These are phyloP conservation scores for Sclerotinia sclerotiorum DNA, from an alignment of 2,329 filamentous ascomycete genomes.

Conservation along the genomic window DNA sequence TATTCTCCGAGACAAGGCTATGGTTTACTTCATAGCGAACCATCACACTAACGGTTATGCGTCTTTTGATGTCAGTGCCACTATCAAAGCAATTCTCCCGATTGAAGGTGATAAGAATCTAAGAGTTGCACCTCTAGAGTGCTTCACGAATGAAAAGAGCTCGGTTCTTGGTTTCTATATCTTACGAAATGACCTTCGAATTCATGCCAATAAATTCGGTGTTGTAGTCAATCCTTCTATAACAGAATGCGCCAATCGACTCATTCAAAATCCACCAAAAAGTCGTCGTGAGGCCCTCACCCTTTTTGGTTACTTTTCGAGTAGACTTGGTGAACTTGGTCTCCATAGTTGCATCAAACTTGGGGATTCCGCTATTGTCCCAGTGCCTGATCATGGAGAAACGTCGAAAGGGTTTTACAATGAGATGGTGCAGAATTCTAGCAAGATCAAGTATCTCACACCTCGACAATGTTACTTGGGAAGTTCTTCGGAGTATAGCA, in stretches of 20 bases:
- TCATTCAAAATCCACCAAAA: slow-evolving; percentile 71
- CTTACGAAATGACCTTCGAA: slow-evolving; percentile 70
- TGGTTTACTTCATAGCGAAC: slow-evolving; percentile 80
- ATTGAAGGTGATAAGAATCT: slow-evolving; percentile 64
- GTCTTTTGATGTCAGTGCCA: slow-evolving; percentile 57
- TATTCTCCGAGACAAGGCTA: slow-evolving; percentile 63
- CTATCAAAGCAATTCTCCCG: slow-evolving; percentile 66
- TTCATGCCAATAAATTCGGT: slow-evolving; percentile 81
- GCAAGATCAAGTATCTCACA: slow-evolving; percentile 54
- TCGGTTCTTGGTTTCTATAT: slow-evolving; percentile 79
- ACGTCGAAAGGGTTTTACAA: slow-evolving; percentile 31
- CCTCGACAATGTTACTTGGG: slow-evolving; percentile 82
- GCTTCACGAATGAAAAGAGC: slow-evolving; percentile 78
- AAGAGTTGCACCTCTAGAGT: slow-evolving; percentile 71
- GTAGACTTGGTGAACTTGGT: slow-evolving; percentile 71
- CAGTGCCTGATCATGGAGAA: slow-evolving; percentile 50
- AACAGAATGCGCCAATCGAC: slow-evolving; percentile 68
- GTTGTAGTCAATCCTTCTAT: slow-evolving; percentile 82
- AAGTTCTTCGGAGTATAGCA: slow-evolving; percentile 65
- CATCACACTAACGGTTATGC: slow-evolving; percentile 77
- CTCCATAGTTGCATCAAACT: slow-evolving; percentile 60
- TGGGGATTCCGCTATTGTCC: slow-evolving; percentile 68
- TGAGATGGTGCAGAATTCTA: slow-evolving; percentile 45
- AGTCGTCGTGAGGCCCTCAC: slow-evolving; percentile 64
- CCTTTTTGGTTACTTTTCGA: slow-evolving; percentile 81